These are phyloP conservation scores for Hymenoscyphus infarciens DNA, from an alignment of 2,329 filamentous ascomycete species.

Conservation along the genomic window DNA sequence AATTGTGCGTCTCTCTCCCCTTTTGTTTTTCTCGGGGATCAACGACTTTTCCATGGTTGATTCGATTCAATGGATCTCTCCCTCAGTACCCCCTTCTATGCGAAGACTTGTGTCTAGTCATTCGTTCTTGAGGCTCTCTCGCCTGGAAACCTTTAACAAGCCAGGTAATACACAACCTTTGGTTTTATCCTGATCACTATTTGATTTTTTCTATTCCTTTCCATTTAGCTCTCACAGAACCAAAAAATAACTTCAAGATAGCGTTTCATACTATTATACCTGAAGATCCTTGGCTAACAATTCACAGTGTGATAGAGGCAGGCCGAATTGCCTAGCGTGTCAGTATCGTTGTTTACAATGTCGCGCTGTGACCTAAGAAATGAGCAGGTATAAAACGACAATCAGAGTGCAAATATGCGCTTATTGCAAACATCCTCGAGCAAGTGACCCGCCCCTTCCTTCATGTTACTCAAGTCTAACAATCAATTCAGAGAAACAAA, in stretches of 20 bases:
- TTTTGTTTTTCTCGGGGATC: too few species aligned
- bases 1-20: too few species aligned
- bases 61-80: too few species aligned
- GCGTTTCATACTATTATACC: neutral
- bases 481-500: conserved; percentile 50
- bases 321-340: conserved; percentile 67
- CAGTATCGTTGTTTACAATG: conserved; percentile 34
- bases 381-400: conserved; percentile 67
- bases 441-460: conserved; percentile 42
- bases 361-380: conserved; percentile 20
- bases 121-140: neutral
- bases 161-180: neutral
- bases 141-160: neutral
- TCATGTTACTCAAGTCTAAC: conserved; percentile 5
- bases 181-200: neutral
- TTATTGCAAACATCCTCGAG: conserved; percentile 74
- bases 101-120: neutral
- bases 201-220: neutral
- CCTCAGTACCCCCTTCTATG: too few species aligned
- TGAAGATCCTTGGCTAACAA: conserved; percentile 6
- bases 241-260: neutral
- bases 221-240: neutral
- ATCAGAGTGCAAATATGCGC: conserved; percentile 71
- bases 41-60: too few species aligned
- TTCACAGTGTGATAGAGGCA: conserved; percentile 66